phyloP scores from a whole-genome alignment of 805 yeast genomes.

The Saccharomyces kudriavzevii region DNA sequence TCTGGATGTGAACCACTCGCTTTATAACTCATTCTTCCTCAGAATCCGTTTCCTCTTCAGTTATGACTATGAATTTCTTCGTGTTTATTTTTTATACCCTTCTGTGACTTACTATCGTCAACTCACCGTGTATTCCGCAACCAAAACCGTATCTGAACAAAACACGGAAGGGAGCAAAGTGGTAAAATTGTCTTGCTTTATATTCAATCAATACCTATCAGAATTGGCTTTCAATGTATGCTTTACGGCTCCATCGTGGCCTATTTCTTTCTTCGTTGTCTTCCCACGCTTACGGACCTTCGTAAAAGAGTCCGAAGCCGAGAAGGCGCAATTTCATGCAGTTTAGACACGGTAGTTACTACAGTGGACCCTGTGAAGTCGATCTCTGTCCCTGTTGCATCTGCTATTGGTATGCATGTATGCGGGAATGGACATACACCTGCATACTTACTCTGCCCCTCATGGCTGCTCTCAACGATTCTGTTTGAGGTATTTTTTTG shows the following conservation, averaged over 20 bases:
- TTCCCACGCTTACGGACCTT: background rate
- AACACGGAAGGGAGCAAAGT: background rate
- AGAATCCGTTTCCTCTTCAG: background rate
- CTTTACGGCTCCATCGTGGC: background rate
- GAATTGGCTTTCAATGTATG: background rate
- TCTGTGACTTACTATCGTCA: background rate
- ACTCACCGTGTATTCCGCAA: background rate
- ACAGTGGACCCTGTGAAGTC: background rate
- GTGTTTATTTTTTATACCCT: background rate
- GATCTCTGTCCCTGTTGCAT: background rate
- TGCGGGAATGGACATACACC: background rate
- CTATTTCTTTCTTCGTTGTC: background rate
- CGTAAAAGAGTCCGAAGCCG: background rate
- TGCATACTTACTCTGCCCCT: background rate
- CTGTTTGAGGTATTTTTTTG: background rate
- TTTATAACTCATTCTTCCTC: background rate
- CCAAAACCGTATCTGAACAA: background rate
- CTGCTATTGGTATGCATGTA: background rate
- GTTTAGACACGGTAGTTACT: background rate
- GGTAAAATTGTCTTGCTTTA: background rate
- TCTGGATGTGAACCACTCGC: background rate
- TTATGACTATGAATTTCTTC: background rate
- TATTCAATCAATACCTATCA: background rate
- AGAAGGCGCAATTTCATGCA: background rate
- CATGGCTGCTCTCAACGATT: background rate